Evolutionary conservation across 768 basidiomycete genomes (phyloP), one percentile per base, ranked within the genome.

Genomic region (Pulveroboletus frians): DNA sequence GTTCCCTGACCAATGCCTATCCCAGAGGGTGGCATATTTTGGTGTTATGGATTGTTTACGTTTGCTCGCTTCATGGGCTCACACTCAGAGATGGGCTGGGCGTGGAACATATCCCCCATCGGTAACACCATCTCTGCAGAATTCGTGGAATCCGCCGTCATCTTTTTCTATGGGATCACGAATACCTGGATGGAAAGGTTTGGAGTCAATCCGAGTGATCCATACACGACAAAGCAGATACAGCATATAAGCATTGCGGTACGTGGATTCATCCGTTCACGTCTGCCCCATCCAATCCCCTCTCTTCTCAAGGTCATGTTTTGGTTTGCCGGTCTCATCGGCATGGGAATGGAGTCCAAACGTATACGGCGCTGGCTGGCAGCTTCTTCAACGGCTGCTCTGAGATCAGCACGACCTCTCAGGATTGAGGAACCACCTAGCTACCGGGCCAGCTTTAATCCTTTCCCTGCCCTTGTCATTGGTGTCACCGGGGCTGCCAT

Each of bases 161-260:
- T 97, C 59, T 94, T 94, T 69, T 30, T 83, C 0, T 98, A 97
- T 63, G 94, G 94, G 8, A 74, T 80, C 30, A 86, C 91, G 37
- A 95, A 98, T 64, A 92, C 88, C 14, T 98, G 92, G 91, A 92
- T 97, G 89, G 95, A 98, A 69, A 80, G 95, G 36, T 89, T 95
- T 56, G 94, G 93, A 3, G 88, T 84, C 1, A 69, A 77, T 14
- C 70, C 86, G 0, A 90, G 88, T 13, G 84, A 85, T 61, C 88
- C 93, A 13, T 95, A 78, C 70, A 88, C 88, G 2, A 87, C 92
- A 21, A 95, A 92, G 67, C 81, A 96, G 63, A 80, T 96, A 14
- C 92, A 98, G 61, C 95, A 97, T 59, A 94, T 95, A 47, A 80
- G 85, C 47, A 96, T 98, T 55, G 94, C 94, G 59, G 89, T 85